Evolutionary conservation across 2,329 filamentous ascomycete genomes (phyloP).

Genomic region (Calonectria naviculata): DNA sequence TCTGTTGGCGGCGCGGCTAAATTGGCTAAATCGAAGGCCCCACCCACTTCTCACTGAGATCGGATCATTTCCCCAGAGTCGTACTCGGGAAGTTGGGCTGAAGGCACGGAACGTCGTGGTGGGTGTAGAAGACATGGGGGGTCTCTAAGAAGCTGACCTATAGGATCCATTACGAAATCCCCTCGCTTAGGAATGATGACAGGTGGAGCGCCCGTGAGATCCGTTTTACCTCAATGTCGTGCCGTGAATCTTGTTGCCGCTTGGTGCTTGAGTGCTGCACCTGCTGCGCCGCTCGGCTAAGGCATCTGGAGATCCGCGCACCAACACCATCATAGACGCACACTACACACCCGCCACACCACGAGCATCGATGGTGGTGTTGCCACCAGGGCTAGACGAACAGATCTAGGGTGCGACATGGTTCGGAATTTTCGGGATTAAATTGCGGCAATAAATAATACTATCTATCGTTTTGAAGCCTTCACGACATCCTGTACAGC

Average conservation of each 20-base stretch:
- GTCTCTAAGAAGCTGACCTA: conserved; percentile 1
- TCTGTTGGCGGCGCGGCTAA: conserved; percentile 3
- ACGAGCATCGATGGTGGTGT: neutral
- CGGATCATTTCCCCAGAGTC: conserved; percentile 18
- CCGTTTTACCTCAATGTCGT: neutral
- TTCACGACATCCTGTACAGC: neutral
- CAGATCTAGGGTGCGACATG: neutral
- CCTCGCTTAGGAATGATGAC: neutral
- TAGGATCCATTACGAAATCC: neutral
- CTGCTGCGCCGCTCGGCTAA: conserved; percentile 16
- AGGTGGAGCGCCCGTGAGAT: neutral
- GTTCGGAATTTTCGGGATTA: conserved; percentile 25
- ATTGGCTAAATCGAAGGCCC: conserved; percentile 17
- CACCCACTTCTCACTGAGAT: conserved; percentile 4
- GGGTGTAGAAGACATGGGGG: conserved; percentile 2
- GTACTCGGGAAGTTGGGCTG: neutral
- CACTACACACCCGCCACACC: neutral
- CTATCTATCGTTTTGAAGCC: conserved; percentile 6
- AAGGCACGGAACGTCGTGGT: neutral
- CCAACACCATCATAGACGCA: conserved; percentile 3
- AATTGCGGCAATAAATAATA: neutral
- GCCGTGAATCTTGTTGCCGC: neutral
- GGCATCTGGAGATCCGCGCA: conserved; percentile 5
- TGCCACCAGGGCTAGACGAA: neutral
- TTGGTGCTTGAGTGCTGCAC: neutral